These are phyloP conservation scores for Pyrus bretschneideri DNA, from an alignment of 306 rosid genomes.

Conservation along the genomic window DNA sequence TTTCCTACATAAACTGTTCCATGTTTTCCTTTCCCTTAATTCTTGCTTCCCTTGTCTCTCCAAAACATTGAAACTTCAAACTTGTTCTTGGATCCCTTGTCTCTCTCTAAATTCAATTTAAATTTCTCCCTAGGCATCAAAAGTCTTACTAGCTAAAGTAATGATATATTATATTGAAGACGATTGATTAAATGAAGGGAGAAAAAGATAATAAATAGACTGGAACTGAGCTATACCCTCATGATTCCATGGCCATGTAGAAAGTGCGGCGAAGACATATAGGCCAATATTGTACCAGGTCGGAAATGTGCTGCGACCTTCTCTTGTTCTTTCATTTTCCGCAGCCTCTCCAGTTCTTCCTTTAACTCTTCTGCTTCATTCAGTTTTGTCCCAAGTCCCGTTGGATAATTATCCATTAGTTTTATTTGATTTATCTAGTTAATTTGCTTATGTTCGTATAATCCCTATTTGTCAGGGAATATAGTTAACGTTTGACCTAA, in stretches of 20 bases:
- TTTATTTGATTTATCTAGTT: too few relatives aligned
- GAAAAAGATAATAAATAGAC: not conserved
- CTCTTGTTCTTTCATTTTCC: slow-evolving; percentile 55
- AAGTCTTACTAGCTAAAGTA: not conserved
- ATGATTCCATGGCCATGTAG: slow-evolving; percentile 56
- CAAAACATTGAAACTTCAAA: not conserved
- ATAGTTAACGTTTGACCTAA: too few relatives aligned
- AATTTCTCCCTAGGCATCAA: not conserved
- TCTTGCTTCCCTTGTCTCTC: not conserved
- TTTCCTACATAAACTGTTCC: not conserved
- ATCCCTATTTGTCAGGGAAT: too few relatives aligned
- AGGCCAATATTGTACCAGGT: slow-evolving; percentile 68
- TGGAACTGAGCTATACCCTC: slow-evolving; percentile 52
- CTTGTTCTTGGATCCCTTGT: not conserved
- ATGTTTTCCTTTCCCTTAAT: not conserved
- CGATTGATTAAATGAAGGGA: not conserved
- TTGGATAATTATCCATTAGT: too few relatives aligned
- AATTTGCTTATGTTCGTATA: too few relatives aligned
- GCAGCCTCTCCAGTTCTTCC: slow-evolving; percentile 70
- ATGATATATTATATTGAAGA: not conserved
- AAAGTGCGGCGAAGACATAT: slow-evolving; percentile 70
- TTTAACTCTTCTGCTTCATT: slow-evolving; percentile 69
- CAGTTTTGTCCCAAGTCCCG: slow-evolving; percentile 54
- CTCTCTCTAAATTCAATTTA: not conserved
- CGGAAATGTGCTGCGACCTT: slow-evolving; percentile 52